Evolutionary conservation across 1,284 basidiomycete genomes (phyloP).

Genomic region (Fistulinella staudtii): DNA sequence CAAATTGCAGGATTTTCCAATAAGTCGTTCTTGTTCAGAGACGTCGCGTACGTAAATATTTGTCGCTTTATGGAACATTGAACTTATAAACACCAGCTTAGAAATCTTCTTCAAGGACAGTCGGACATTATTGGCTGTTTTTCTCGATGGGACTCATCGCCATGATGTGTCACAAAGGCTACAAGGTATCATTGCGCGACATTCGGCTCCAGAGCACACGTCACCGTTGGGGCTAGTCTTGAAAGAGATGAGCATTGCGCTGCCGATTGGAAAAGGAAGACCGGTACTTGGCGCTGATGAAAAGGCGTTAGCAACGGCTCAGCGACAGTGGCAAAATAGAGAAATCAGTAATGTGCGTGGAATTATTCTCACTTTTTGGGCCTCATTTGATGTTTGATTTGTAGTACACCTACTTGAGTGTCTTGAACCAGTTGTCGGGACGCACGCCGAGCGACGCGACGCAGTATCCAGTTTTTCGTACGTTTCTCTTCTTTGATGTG

Average conservation of each 20-base stretch:
- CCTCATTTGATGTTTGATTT: constrained; percentile 1
- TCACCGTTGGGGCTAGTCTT: constrained; percentile 25
- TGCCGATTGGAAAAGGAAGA: constrained; percentile 36
- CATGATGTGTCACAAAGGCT: constrained; percentile 64
- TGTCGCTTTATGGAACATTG: not conserved
- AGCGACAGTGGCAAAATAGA: constrained; percentile 78
- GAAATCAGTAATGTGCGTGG: constrained; percentile 82
- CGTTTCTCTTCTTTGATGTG: constrained; percentile 28
- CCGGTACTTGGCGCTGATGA: constrained; percentile 37
- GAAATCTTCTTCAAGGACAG: constrained; percentile 90
- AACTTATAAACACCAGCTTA: constrained; percentile 43
- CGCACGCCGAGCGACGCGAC: constrained; percentile 93
- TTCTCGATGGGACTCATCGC: constrained; percentile 65
- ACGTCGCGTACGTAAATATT: constrained; percentile 72
- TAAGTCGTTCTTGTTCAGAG: constrained; percentile 84
- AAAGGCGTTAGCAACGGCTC: constrained; percentile 67
- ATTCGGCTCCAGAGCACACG: constrained; percentile 26
- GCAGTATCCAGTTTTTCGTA: constrained; percentile 93
- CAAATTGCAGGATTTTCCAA: constrained; percentile 78
- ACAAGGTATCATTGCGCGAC: constrained; percentile 40
- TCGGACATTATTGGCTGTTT: constrained; percentile 76
- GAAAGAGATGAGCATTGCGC: constrained; percentile 30
- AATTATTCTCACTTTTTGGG: not conserved
- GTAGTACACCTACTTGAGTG: constrained; percentile 87
- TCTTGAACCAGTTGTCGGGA: constrained; percentile 86